These are phyloP conservation scores for Arthrinium phaeospermum DNA, from an alignment of 2,329 filamentous ascomycete species.

Conservation along the genomic window DNA sequence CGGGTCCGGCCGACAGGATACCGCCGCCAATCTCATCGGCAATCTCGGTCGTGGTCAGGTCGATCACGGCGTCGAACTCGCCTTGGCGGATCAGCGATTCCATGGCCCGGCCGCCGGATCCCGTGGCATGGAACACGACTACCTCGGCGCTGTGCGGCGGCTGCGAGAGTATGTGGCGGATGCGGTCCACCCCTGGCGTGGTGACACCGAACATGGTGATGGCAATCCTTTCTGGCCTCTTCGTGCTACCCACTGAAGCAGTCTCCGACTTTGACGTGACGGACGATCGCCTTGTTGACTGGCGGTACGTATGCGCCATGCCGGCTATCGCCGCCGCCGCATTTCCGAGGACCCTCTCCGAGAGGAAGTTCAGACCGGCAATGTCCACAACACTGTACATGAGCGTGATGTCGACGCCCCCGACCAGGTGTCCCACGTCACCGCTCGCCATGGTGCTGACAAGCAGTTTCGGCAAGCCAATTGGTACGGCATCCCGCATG, in stretches of 20 bases:
- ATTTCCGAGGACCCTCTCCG: constrained; percentile 64
- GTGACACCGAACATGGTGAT: constrained; percentile 81
- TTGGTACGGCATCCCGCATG: constrained; percentile 65
- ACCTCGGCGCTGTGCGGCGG: constrained; percentile 55
- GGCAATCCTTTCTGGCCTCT: constrained; percentile 57
- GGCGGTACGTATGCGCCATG: constrained; percentile 56
- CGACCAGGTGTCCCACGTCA: constrained; percentile 68
- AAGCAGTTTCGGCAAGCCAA: constrained; percentile 73
- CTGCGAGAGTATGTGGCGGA: constrained; percentile 55
- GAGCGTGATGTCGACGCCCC: constrained; percentile 71
- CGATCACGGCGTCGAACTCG: constrained; percentile 68
- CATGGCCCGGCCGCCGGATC: constrained; percentile 72
- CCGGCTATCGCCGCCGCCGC: constrained; percentile 66
- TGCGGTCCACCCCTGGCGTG: constrained; percentile 65
- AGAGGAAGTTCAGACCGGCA: constrained; percentile 66
- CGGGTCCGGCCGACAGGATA: constrained; percentile 63
- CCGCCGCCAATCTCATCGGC: constrained; percentile 69
- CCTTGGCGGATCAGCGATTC: constrained; percentile 65
- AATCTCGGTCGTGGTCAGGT: constrained; percentile 75
- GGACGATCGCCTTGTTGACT: neutral
- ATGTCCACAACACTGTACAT: constrained; percentile 77
- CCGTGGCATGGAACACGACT: constrained; percentile 74
- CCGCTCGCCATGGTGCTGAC: constrained; percentile 73
- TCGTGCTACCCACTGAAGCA: neutral
- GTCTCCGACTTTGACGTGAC: neutral